phyloP scores from a whole-genome alignment of 2,329 filamentous ascomycete species.

The Pseudogymnoascus sp. region DNA sequence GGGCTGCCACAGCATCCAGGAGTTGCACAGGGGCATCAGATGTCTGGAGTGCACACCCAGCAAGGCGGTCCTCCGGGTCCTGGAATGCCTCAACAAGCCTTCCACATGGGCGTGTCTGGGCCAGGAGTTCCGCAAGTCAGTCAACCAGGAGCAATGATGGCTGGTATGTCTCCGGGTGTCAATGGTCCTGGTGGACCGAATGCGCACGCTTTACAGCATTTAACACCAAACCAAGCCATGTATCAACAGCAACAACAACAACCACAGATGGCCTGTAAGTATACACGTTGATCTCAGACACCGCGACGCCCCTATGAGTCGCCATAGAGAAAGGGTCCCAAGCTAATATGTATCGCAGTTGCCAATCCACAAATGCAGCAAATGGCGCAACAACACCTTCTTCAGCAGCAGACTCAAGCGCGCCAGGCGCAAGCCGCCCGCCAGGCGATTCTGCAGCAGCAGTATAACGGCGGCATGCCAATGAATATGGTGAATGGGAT shows the following conservation, averaged over 20 bases:
- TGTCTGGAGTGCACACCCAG: constrained; percentile 56
- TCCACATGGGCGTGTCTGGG: constrained; percentile 65
- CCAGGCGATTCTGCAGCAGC: constrained; percentile 46
- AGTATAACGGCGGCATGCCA: constrained; percentile 42
- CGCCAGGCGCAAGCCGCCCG: constrained; percentile 35
- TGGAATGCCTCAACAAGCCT: constrained; percentile 58
- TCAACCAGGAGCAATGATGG: constrained; percentile 64
- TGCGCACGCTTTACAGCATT: constrained; percentile 63
- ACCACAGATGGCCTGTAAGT: constrained; percentile 31
- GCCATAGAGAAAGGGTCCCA: not conserved
- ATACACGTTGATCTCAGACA: not conserved
- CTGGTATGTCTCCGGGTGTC: constrained; percentile 62
- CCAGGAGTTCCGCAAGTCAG: constrained; percentile 63
- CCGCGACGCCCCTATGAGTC: constrained; percentile 1
- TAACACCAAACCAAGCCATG: constrained; percentile 48
- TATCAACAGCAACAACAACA: constrained; percentile 34
- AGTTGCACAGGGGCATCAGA: constrained; percentile 51
- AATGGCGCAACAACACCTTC: constrained; percentile 37
- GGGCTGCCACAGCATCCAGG: constrained; percentile 65
- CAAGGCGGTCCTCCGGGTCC: constrained; percentile 56
- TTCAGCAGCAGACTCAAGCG: constrained; percentile 45
- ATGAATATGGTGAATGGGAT: constrained; percentile 49
- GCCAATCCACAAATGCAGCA: constrained; percentile 31
- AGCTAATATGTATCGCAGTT: constrained; percentile 15
- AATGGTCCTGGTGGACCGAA: constrained; percentile 47